These are phyloP conservation scores for Leishmania amazonensis DNA, from an alignment of 208 protist species.

Conservation along the genomic window DNA sequence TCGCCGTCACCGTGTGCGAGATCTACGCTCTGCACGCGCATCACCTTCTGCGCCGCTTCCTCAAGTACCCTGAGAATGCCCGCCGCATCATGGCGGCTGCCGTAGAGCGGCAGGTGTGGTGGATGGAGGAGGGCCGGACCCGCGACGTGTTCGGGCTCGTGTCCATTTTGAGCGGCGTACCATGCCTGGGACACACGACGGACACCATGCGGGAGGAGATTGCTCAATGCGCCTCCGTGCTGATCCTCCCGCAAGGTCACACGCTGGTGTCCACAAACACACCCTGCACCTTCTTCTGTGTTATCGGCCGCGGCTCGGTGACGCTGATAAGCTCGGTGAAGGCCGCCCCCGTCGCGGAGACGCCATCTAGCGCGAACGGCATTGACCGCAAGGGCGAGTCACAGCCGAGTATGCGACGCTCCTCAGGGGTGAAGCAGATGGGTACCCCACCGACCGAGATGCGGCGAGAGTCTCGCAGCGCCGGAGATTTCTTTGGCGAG, in stretches of 20 bases:
- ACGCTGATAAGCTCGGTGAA: conserved; percentile 22
- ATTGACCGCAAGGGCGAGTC: not conserved
- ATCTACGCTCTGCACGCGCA: conserved; percentile 76
- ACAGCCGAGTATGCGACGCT: not conserved
- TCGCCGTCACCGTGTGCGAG: conserved; percentile 75
- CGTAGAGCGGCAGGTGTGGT: conserved; percentile 53
- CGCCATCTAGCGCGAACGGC: not conserved
- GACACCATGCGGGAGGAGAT: conserved; percentile 70
- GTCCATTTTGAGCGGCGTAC: conserved; percentile 68
- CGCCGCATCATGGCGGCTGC: conserved; percentile 48
- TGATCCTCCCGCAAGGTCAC: conserved; percentile 54
- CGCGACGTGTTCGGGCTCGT: conserved; percentile 72
- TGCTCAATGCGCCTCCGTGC: conserved; percentile 41
- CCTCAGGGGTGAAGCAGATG: not conserved
- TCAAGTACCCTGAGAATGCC: conserved; percentile 61
- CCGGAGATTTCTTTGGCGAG: conserved; percentile 80
- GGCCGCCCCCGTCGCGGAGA: not conserved
- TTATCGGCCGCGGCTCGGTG: conserved; percentile 75
- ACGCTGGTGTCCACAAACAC: conserved; percentile 43
- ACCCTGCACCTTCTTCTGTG: conserved; percentile 66
- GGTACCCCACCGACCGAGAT: conserved; percentile 3
- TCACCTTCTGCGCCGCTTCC: conserved; percentile 50
- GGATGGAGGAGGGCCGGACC: conserved; percentile 72
- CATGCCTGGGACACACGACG: conserved; percentile 84
- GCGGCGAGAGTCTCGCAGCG: conserved; percentile 44